Evolutionary conservation across 169 alveolate genomes (phyloP).

Genomic region (Plasmodium cynomolgi): DNA sequence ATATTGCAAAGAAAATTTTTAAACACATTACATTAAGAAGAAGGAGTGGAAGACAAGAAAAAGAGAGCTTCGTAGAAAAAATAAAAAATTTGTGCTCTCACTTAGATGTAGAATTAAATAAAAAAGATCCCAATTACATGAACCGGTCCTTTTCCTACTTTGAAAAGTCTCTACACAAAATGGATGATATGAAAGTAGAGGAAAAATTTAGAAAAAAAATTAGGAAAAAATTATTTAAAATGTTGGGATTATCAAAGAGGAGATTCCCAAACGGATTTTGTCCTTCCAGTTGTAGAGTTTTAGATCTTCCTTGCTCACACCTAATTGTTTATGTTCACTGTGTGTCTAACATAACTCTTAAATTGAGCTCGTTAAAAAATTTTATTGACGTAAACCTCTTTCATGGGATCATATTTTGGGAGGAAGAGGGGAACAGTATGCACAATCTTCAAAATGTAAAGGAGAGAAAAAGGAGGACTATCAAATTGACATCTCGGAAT

Average conservation of each 20-base stretch:
- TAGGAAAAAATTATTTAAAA: not conserved
- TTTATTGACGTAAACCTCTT: not conserved
- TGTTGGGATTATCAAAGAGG: conserved; percentile 1
- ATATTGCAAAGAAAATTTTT: conserved; percentile 2
- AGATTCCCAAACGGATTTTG: not conserved
- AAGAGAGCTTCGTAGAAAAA: not conserved
- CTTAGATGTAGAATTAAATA: conserved; percentile 4
- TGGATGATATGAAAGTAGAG: conserved; percentile 4
- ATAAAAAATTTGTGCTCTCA: not conserved
- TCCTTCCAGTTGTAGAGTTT: not conserved
- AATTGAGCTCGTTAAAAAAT: not conserved
- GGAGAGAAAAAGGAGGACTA: conserved; percentile 34
- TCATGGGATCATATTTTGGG: conserved; percentile 21
- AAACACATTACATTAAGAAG: conserved; percentile 22
- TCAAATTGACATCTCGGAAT: conserved; percentile 1
- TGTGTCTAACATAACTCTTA: conserved; percentile 12
- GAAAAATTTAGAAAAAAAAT: not conserved
- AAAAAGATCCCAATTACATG: not conserved
- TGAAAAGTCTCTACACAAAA: conserved; percentile 17
- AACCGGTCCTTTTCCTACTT: conserved; percentile 11
- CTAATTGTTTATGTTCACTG: conserved; percentile 28
- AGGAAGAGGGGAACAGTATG: conserved; percentile 15
- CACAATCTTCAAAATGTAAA: conserved; percentile 20
- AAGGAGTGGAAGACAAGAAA: not conserved
- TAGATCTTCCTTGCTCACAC: conserved; percentile 44